A percentile compares a stretch with the other conserved stretches of the same genome.
phyloP scores from a whole-genome alignment of 2,329 filamentous ascomycete species.

The Colletotrichum tropicale region DNA sequence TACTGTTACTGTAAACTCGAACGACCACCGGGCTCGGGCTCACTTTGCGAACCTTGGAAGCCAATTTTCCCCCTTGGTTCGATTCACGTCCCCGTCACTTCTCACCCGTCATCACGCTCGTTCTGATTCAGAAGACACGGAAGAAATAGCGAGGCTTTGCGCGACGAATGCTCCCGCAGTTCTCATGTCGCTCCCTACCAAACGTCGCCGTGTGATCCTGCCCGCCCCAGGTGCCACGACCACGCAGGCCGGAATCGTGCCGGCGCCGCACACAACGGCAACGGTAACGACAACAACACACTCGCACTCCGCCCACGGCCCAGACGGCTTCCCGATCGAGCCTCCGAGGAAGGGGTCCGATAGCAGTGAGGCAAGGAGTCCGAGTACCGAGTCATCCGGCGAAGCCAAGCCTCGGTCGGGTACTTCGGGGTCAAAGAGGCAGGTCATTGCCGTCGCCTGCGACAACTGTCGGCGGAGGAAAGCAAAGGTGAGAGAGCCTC shows the following conservation, averaged over 20 bases:
- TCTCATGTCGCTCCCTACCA: slow-evolving; percentile 9
- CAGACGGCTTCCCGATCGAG: neutral
- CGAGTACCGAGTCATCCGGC: slow-evolving; percentile 4
- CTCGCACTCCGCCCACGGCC: neutral
- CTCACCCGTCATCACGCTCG: neutral
- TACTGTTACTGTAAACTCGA: neutral
- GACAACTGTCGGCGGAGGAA: slow-evolving; percentile 15
- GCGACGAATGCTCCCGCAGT: neutral
- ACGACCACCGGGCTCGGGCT: neutral
- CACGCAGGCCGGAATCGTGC: neutral
- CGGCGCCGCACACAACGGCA: neutral
- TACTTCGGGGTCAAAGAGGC: neutral
- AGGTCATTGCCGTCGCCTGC: slow-evolving; percentile 18
- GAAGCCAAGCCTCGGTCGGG: slow-evolving; percentile 2
- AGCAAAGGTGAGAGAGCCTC: slow-evolving; percentile 8
- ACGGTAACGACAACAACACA: neutral
- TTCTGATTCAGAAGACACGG: neutral
- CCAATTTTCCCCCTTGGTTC: neutral
- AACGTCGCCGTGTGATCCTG: slow-evolving; percentile 16
- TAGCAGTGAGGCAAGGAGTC: neutral
- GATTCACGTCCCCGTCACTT: neutral
- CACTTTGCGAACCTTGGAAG: neutral
- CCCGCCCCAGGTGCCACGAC: neutral
- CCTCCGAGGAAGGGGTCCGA: neutral
- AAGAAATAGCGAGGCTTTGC: neutral